Evolutionary conservation across 345 rosid genomes (phyloP).

Genomic region (Ricinus communis): DNA sequence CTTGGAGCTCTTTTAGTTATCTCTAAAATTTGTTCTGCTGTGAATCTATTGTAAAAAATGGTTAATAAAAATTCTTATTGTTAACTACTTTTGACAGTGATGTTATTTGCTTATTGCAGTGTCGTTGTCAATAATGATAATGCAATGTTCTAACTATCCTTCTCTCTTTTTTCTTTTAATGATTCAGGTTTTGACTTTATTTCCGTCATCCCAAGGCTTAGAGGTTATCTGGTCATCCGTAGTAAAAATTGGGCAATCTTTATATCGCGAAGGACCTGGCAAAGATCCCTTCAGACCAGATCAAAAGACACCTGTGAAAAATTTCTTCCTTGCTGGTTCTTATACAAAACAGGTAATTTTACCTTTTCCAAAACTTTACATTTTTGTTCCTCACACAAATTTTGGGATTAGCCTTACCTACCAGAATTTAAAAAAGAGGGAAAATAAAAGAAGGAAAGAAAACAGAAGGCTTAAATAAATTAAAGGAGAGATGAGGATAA

Average conservation of each 20-base stretch:
- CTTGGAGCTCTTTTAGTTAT: too few species aligned
- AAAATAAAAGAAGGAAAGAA: too few species aligned
- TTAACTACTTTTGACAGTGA: neutral
- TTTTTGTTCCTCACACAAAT: neutral
- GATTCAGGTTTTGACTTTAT: slow-evolving; percentile 64
- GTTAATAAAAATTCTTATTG: neutral
- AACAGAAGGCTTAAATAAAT: too few species aligned
- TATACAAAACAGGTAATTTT: slow-evolving; percentile 86
- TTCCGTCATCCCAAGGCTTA: slow-evolving; percentile 87
- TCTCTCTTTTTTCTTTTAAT: neutral
- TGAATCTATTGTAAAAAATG: neutral
- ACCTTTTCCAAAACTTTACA: neutral
- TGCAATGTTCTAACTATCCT: neutral
- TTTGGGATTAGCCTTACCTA: too few species aligned
- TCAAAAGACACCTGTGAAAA: slow-evolving; percentile 88
- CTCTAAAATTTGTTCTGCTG: neutral
- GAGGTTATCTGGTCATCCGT: slow-evolving; percentile 93
- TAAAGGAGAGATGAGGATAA: neutral
- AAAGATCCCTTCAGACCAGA: slow-evolving; percentile 97
- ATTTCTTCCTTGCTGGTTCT: slow-evolving; percentile 94
- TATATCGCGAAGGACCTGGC: slow-evolving; percentile 94
- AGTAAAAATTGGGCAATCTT: slow-evolving; percentile 88
- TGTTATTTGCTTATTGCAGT: neutral
- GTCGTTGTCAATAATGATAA: too few species aligned
- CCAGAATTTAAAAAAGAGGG: too few species aligned